These are phyloP conservation scores for Kickxella alabastrina DNA, from an alignment of 192 early-diverging fungal genomes.

Conservation along the genomic window DNA sequence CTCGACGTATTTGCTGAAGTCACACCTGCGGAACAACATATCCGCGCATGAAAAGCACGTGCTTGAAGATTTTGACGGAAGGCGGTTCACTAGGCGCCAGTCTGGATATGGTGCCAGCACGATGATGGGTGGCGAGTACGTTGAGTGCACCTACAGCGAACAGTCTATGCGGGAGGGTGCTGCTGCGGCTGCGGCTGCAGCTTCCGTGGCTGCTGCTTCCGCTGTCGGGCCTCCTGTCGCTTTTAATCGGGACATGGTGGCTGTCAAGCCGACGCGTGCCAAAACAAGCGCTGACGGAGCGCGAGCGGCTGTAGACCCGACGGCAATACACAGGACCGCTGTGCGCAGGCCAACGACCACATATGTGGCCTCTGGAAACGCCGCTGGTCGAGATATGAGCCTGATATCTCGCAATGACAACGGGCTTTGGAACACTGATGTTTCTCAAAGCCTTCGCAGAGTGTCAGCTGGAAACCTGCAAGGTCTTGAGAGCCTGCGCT, in stretches of 20 bases:
- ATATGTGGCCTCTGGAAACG: neutral
- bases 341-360: neutral
- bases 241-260: neutral
- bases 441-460: neutral
- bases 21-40: slow-evolving; percentile 45
- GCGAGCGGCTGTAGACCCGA: neutral
- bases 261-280: neutral
- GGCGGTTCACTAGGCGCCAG: neutral
- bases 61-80: slow-evolving; percentile 7
- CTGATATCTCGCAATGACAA: neutral
- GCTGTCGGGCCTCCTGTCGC: no score
- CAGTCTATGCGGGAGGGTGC: neutral
- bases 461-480: slow-evolving; percentile 1
- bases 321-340: neutral
- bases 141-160: neutral
- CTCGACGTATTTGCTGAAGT: slow-evolving; percentile 48
- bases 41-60: slow-evolving; percentile 8
- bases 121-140: neutral
- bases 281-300: neutral
- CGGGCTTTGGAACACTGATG: neutral
- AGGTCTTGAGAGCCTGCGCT: neutral
- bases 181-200: neutral
- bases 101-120: neutral
- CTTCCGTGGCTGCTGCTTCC: neutral
- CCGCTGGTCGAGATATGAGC: neutral